Conservation (phyloP, 2,329 filamentous ascomycete species). For the Pseudocercospora vitis region DNA sequence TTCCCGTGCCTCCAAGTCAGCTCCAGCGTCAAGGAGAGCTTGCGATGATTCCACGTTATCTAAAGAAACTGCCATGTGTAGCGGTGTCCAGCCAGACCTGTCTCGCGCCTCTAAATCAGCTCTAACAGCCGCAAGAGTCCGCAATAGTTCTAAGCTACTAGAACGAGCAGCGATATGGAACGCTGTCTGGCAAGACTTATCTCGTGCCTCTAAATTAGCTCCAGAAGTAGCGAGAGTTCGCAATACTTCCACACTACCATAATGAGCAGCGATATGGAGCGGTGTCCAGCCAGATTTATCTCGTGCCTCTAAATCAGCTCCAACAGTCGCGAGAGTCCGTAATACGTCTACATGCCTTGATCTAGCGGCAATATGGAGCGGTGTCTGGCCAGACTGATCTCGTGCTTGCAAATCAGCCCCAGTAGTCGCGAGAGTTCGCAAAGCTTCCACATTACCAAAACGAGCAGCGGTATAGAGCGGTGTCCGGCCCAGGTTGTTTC, state of each 20-base stretch:
- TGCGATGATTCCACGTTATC: not conserved
- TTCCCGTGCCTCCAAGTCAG: not conserved
- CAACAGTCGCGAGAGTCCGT: not conserved
- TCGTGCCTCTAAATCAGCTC: not conserved
- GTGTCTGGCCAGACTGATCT: not conserved
- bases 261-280: not conserved
- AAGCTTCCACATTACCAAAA: not conserved
- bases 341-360: not conserved
- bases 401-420: not conserved
- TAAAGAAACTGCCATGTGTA: not conserved
- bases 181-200: not conserved
- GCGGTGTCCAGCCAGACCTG: not conserved
- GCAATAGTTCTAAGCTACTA: not conserved
- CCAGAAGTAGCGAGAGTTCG: not conserved
- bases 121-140: not conserved
- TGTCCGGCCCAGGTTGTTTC: not conserved
- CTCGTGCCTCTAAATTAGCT: not conserved
- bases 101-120: not conserved
- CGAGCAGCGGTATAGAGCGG: not conserved
- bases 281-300: not conserved
- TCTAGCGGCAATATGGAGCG: not conserved
- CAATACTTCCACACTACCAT: not conserved
- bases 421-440: not conserved
- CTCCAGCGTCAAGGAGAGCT: not conserved
- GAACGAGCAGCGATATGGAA: not conserved